These are phyloP conservation scores for Populus hybrid DNA, from an alignment of 441 rosid genomes.

Conservation along the genomic window DNA sequence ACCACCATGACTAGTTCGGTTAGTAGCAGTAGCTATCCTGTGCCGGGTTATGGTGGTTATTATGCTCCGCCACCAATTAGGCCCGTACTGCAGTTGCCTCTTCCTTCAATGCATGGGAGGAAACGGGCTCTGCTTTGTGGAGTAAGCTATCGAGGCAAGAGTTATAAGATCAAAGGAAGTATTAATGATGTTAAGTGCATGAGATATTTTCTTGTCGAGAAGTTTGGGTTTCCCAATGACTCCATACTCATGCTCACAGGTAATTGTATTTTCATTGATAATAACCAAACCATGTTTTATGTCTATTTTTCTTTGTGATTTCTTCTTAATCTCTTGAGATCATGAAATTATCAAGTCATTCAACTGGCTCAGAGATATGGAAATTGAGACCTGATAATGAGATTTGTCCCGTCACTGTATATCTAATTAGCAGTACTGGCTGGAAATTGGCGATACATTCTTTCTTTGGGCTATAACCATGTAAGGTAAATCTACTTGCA, in stretches of 20 bases:
- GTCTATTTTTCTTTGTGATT: background rate
- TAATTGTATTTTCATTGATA: background rate
- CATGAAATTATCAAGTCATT: background rate
- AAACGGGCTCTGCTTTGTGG: slow-evolving; percentile 79
- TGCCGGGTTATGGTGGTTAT: background rate
- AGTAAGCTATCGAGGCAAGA: slow-evolving; percentile 50
- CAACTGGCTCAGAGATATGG: background rate
- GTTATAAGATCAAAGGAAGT: slow-evolving; percentile 60
- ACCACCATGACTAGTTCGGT: slow-evolving; percentile 8
- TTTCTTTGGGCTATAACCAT: background rate
- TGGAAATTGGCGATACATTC: background rate
- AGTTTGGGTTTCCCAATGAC: slow-evolving; percentile 60
- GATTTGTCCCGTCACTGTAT: background rate
- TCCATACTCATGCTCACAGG: slow-evolving; percentile 71
- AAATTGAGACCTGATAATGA: background rate
- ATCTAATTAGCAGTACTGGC: background rate
- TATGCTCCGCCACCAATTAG: slow-evolving; percentile 19
- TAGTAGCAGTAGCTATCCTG: background rate
- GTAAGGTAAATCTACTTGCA: slow-evolving; percentile 24
- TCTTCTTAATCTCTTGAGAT: background rate
- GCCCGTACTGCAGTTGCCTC: slow-evolving; percentile 12
- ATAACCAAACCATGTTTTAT: too few relatives aligned
- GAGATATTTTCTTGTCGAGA: slow-evolving; percentile 56
- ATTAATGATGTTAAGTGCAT: slow-evolving; percentile 70
- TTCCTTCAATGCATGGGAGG: slow-evolving; percentile 48